phyloP scores from a whole-genome alignment of 345 rosid species.

The Camelina neglecta region DNA sequence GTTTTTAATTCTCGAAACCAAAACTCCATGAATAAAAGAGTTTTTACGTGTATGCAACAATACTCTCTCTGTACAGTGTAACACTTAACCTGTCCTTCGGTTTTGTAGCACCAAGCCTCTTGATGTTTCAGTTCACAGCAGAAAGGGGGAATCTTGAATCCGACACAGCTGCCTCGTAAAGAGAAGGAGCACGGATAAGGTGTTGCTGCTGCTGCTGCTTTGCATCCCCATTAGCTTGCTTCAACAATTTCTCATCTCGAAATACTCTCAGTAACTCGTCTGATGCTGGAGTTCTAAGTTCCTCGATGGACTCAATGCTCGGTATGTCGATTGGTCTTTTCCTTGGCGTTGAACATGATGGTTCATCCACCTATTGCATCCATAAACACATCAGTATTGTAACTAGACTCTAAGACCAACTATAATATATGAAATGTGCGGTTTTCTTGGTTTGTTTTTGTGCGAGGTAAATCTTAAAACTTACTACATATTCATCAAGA shows the following conservation, averaged over 20 bases:
- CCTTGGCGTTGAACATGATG: slow-evolving; percentile 90
- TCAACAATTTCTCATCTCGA: slow-evolving; percentile 68
- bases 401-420: not conserved
- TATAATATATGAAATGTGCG: not conserved
- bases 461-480: slow-evolving; percentile 7
- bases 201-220: slow-evolving; percentile 59
- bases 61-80: slow-evolving; percentile 53
- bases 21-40: slow-evolving; percentile 25
- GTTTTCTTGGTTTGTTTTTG: slow-evolving; percentile 5
- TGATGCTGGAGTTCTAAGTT: slow-evolving; percentile 83
- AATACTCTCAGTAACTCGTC: slow-evolving; percentile 78
- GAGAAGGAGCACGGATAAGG: slow-evolving; percentile 45
- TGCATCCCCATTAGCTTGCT: slow-evolving; percentile 75
- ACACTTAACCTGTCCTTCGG: slow-evolving; percentile 20
- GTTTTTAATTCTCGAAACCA: slow-evolving; percentile 11
- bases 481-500: slow-evolving; percentile 81
- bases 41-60: slow-evolving; percentile 23
- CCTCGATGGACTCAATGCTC: slow-evolving; percentile 75
- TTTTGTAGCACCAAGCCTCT: slow-evolving; percentile 15
- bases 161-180: slow-evolving; percentile 67
- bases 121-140: slow-evolving; percentile 67
- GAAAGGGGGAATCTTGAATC: slow-evolving; percentile 91
- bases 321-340: slow-evolving; percentile 81
- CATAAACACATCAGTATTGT: not conserved
- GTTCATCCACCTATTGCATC: slow-evolving; percentile 75